Evolutionary conservation across 176 grass and related monocot genomes (phyloP), one percentile per base, ranked within the genome.

Genomic region (Carex pumila): DNA sequence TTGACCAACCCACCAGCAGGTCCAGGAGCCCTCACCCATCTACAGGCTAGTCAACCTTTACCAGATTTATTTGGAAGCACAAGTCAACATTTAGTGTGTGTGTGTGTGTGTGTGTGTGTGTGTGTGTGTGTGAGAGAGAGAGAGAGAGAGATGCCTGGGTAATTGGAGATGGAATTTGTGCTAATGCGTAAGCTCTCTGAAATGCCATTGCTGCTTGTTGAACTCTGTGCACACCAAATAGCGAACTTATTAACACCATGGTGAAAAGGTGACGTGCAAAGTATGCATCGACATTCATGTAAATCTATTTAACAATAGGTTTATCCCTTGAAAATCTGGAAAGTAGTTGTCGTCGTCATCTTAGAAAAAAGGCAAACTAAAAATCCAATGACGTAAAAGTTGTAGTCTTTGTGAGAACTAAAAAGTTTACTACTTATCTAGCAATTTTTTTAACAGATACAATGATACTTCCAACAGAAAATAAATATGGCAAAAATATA

Each of bases 161-260:
- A 81, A 31, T 67, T 57, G 68, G 85, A 80, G 50, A 25, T 69
- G 47, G 62, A 57, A 79, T 68, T 52, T 31, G 14, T 29, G 65
- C 60, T 60, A 63, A 36, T 29, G 18, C 34, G 60, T 21, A 86
- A 86, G 31, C 74, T 86, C 77, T 86, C 85, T 86, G 74, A 58
- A 67, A 80, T 39, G 30, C 71, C 77, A 43, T 80, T 80, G 74
- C 59, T 66, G 77, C 74, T 80, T 66, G 77, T 45, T 12, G 85
- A 86, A 86, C 74, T 66, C 74, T 86, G 61, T 67, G 32, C 57
- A 17, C 17, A 53, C 50, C 37, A 41, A 74, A 84, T 43, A 61
- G 1, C 54, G 41, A 75, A 34, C n/a, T 13, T 68, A 49, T 68
- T 47, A 83, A 61, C 71, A 78, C 22, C 52, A 83, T 6, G 18